A percentile compares a stretch with the other conserved stretches of the same genome.
These are phyloP conservation scores for Tetrapisispora pingtungensis DNA, from an alignment of 805 yeast genomes.

Conservation along the genomic window DNA sequence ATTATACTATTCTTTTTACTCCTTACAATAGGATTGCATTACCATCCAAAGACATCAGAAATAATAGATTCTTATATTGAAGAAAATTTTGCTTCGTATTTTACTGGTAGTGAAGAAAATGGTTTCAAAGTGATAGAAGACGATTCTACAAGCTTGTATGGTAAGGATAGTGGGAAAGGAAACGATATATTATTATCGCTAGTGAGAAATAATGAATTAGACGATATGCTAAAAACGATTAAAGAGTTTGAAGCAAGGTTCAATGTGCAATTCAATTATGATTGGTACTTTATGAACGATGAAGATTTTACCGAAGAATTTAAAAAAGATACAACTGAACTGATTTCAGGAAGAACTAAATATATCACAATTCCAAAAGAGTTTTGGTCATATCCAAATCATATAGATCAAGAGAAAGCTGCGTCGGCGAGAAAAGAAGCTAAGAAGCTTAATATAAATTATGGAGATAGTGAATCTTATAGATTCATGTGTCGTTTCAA, in stretches of 20 bases:
- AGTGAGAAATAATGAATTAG: conserved; percentile 59
- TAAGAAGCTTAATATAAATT: conserved; percentile 38
- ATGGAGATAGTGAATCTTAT: conserved; percentile 52
- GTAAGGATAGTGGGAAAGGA: conserved; percentile 31
- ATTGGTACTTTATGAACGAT: conserved; percentile 74
- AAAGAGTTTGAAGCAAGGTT: conserved; percentile 56
- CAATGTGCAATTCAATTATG: conserved; percentile 53
- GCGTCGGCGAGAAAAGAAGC: conserved; percentile 33
- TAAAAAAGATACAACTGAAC: conserved; percentile 34
- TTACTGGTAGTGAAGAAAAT: neutral
- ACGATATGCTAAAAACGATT: conserved; percentile 46
- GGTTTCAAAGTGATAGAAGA: neutral
- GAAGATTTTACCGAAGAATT: conserved; percentile 51
- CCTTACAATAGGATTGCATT: neutral
- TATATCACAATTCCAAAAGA: conserved; percentile 53
- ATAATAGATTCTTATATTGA: neutral
- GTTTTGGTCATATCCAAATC: conserved; percentile 66
- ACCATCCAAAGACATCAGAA: neutral
- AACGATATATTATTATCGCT: conserved; percentile 62
- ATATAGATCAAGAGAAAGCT: conserved; percentile 41
- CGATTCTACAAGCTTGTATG: neutral
- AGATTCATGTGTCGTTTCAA: conserved; percentile 54
- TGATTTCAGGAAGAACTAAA: conserved; percentile 50
- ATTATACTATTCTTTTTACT: neutral
- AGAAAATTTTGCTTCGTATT: neutral